These are phyloP conservation scores for Clavispora vitiphila DNA, from an alignment of 805 yeast species.

Conservation along the genomic window DNA sequence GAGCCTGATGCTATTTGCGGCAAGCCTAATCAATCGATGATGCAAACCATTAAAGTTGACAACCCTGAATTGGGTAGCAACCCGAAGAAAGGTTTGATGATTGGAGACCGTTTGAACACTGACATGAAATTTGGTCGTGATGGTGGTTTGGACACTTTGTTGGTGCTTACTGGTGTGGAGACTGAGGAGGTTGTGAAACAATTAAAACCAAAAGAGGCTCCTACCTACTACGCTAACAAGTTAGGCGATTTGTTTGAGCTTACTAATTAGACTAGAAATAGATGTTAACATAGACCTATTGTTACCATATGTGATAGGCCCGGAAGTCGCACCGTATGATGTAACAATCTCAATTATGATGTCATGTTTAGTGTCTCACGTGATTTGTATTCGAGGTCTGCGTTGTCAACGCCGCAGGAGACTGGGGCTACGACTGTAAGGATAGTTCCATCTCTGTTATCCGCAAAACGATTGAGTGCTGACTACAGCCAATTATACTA, in stretches of 20 bases:
- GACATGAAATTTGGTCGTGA: slow-evolving; percentile 89
- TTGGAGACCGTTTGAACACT: slow-evolving; percentile 93
- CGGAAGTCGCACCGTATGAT: background rate
- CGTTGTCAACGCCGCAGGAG: slow-evolving; percentile 1
- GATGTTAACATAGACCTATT: no score
- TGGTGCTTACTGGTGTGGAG: slow-evolving; percentile 91
- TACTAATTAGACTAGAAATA: slow-evolving; percentile 4
- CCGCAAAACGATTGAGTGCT: background rate
- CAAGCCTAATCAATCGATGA: slow-evolving; percentile 85
- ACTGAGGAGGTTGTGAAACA: slow-evolving; percentile 56
- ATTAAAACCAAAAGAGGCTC: slow-evolving; percentile 39
- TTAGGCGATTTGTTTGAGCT: slow-evolving; percentile 74
- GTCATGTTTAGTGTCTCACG: background rate
- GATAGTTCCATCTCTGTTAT: background rate
- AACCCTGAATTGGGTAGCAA: slow-evolving; percentile 44
- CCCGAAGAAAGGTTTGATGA: slow-evolving; percentile 70
- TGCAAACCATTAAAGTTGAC: slow-evolving; percentile 78
- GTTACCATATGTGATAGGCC: background rate
- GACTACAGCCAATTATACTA: background rate
- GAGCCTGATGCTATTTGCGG: slow-evolving; percentile 82
- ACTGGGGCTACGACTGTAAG: background rate
- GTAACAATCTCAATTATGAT: background rate
- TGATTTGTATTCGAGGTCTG: background rate
- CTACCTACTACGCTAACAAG: slow-evolving; percentile 63
- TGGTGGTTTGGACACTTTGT: slow-evolving; percentile 80